Conservation (phyloP, 2,329 filamentous ascomycete species). For the Colletotrichum musae region DNA sequence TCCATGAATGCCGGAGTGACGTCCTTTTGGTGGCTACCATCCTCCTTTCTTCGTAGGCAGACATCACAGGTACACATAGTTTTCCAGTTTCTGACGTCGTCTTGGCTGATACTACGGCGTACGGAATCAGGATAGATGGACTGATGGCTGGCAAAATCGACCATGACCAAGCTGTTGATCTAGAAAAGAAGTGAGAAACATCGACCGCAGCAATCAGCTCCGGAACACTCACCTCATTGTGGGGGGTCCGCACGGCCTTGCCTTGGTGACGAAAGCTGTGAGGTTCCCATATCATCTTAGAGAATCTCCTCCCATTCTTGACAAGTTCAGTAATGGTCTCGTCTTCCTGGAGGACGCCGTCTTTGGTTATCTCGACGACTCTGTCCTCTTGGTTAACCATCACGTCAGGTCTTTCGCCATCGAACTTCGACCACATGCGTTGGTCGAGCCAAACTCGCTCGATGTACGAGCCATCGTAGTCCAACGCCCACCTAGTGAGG, state of each 20-base stretch:
- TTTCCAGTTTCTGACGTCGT: slow-evolving; percentile 24
- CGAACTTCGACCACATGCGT: not conserved
- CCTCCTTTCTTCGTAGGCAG: not conserved
- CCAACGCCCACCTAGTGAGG: not conserved
- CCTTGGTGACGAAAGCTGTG: slow-evolving; percentile 15
- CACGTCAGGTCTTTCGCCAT: slow-evolving; percentile 2
- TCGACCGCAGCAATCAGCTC: not conserved
- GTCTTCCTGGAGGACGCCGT: not conserved
- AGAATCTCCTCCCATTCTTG: not conserved
- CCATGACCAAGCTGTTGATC: slow-evolving; percentile 26
- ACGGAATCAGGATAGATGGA: not conserved
- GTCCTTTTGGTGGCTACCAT: too few species aligned
- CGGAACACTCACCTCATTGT: slow-evolving; percentile 29
- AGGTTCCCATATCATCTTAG: not conserved
- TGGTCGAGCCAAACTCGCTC: not conserved
- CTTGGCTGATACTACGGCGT: not conserved
- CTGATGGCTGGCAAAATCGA: slow-evolving; percentile 35
- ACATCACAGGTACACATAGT: slow-evolving; percentile 30
- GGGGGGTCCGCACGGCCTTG: slow-evolving; percentile 30
- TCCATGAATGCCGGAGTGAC: slow-evolving; percentile 18
- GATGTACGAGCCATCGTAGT: not conserved
- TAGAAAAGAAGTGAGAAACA: slow-evolving; percentile 16
- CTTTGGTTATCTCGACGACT: not conserved
- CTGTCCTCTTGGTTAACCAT: too few species aligned
- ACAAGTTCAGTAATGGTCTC: not conserved